phyloP scores from a whole-genome alignment of 345 rosid species.

The Mangifera indica region DNA sequence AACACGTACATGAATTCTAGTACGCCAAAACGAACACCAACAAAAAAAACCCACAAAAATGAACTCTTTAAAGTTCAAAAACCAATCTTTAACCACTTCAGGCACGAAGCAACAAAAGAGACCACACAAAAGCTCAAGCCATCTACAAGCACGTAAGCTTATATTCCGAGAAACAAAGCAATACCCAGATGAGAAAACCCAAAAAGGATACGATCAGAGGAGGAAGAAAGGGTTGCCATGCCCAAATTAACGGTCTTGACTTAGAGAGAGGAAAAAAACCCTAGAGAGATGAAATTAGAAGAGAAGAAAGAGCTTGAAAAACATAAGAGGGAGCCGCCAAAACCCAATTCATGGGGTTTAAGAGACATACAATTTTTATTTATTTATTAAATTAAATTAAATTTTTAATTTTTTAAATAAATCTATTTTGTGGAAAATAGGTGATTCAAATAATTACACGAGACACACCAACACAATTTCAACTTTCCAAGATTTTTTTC shows the following conservation, averaged over 20 bases:
- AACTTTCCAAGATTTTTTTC: neutral
- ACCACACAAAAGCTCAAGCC: neutral
- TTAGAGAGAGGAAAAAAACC: slow-evolving; percentile 33
- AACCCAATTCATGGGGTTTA: slow-evolving; percentile 41
- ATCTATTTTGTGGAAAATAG: neutral
- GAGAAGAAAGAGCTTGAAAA: slow-evolving; percentile 26
- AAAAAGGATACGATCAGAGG: slow-evolving; percentile 59
- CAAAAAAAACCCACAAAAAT: slow-evolving; percentile 18
- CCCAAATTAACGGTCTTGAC: slow-evolving; percentile 23
- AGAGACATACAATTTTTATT: slow-evolving; percentile 11
- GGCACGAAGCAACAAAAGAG: neutral
- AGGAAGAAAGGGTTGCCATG: slow-evolving; percentile 49
- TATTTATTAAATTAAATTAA: neutral
- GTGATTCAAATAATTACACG: slow-evolving; percentile 18
- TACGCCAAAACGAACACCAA: slow-evolving; percentile 5
- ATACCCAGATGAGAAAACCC: slow-evolving; percentile 44
- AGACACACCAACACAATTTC: neutral
- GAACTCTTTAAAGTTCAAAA: neutral
- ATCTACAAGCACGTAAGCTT: neutral
- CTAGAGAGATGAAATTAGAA: slow-evolving; percentile 21
- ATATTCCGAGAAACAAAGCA: slow-evolving; percentile 15
- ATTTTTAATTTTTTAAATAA: neutral
- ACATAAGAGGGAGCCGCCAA: slow-evolving; percentile 40
- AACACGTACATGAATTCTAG: neutral
- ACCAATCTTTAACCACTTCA: slow-evolving; percentile 3